These are phyloP conservation scores for Xylaria scruposa DNA, from an alignment of 495 filamentous ascomycete genomes.

Conservation along the genomic window DNA sequence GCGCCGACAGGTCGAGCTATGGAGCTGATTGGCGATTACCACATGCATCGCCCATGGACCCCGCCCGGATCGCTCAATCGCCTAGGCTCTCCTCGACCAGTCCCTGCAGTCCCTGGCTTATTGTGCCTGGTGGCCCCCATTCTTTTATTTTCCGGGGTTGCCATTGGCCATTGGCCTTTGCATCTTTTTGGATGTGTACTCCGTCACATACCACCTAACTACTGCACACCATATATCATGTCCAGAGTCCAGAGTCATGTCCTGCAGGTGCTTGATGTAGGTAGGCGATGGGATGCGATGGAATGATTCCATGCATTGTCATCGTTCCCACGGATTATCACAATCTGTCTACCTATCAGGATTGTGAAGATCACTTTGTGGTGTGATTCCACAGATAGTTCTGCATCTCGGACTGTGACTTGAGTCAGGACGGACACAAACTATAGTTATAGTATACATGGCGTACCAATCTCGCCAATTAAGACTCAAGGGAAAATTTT, in stretches of 20 bases:
- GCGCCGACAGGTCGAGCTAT: constrained; percentile 26
- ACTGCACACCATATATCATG: background rate
- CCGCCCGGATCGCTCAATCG: constrained; percentile 14
- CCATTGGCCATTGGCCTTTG: background rate
- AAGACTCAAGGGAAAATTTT: background rate
- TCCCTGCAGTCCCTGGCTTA: background rate
- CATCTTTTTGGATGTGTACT: background rate
- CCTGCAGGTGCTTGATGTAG: constrained; percentile 7
- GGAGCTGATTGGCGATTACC: constrained; percentile 28
- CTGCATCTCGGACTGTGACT: background rate
- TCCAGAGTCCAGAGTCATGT: background rate
- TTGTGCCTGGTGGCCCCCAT: constrained; percentile 11
- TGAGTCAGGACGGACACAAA: background rate
- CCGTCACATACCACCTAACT: background rate
- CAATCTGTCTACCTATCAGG: constrained; percentile 15
- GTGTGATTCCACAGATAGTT: constrained; percentile 8
- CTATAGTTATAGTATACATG: background rate
- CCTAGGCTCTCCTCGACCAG: constrained; percentile 13
- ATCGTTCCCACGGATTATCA: background rate
- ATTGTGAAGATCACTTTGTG: background rate
- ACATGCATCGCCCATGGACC: constrained; percentile 19
- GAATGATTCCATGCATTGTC: constrained; percentile 20
- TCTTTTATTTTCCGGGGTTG: constrained; percentile 9
- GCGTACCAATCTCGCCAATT: constrained; percentile 1
- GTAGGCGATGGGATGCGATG: constrained; percentile 9